Evolutionary conservation across 2,329 filamentous ascomycete species (phyloP), one percentile per base, ranked within the genome.

Genomic region (Ceratocystis destructans): DNA sequence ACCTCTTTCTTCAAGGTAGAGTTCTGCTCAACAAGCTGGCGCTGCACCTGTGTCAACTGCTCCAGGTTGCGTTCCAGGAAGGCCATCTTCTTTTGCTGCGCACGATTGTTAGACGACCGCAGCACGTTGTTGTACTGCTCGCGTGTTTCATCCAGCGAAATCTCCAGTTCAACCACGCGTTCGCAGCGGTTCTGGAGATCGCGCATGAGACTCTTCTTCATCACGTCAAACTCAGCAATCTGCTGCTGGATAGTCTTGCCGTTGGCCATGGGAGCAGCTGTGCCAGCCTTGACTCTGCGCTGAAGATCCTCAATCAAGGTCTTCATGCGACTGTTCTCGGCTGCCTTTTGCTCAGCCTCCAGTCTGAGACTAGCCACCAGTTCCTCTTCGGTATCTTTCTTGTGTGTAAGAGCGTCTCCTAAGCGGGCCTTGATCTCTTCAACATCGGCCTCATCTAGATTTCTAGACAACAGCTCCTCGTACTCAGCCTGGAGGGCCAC

Each of bases 31-130:
- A 99, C 94, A 12, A 99, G 86, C 78, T 99, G 94, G 66, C 94
- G 86, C 77, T 99, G 94, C 65, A 99, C 94, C 73, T 96, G 90
- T 2, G 94, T 99, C 65, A 99, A 82, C 77, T 99, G 94, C 78
- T 99, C 94, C 50, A 99, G 85, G 75, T 99, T 99, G 74, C 94
- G 88, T 80, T 99, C 94, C 63, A 99, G 79, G 83, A 99, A 99
- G 17, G 94, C 95, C 89, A 99, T 97, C 84, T 99, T 99, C 88
- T 99, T 99, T 78, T 99, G 94, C 79, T 99, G 94, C 28, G 94
- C 93, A 68, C 94, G 88, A 80, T 96, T 97, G 81, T 99, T 99
- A 71, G 90, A 96, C 62, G 90, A 94, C 66, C 93, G 87, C 67
- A 99, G 83, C 68, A 99, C 94, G 72, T 96, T 96, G 81, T 99